Percentiles rank a stretch among this genome's conserved stretches.
Conservation (phyloP, 192 early-diverging fungal species). For the Coemansia sp. region DNA sequence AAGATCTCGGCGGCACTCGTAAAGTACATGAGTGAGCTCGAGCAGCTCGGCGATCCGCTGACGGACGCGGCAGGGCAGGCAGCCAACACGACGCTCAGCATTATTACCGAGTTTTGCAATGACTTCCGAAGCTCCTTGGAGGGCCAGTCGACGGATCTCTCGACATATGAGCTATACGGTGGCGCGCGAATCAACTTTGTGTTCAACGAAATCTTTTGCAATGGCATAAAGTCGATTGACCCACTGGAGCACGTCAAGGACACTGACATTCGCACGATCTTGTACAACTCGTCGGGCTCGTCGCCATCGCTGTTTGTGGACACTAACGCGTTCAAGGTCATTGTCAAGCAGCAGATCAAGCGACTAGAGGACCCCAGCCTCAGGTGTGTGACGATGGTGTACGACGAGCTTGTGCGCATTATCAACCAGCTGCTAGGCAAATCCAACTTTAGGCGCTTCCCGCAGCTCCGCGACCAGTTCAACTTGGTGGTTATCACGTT, state of each 20-base stretch:
- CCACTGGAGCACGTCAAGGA: slow-evolving; percentile 99
- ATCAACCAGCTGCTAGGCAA: slow-evolving; percentile 89
- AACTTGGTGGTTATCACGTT: slow-evolving; percentile 91
- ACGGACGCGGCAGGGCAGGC: slow-evolving; percentile 72
- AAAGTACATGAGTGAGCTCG: slow-evolving; percentile 86
- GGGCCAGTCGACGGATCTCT: slow-evolving; percentile 93
- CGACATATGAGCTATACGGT: slow-evolving; percentile 92
- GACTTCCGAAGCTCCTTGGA: slow-evolving; percentile 96
- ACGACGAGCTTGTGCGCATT: slow-evolving; percentile 97
- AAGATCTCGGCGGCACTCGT: slow-evolving; percentile 84
- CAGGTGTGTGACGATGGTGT: slow-evolving; percentile 93
- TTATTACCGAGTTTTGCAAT: slow-evolving; percentile 98
- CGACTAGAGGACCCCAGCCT: slow-evolving; percentile 96
- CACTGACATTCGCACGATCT: slow-evolving; percentile 95
- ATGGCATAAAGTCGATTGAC: slow-evolving; percentile 91
- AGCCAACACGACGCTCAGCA: slow-evolving; percentile 90
- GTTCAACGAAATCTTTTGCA: slow-evolving; percentile 95
- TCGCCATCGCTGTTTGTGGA: slow-evolving; percentile 97
- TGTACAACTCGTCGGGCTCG: slow-evolving; percentile 98
- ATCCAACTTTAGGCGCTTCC: slow-evolving; percentile 95
- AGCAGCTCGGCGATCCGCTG: slow-evolving; percentile 87
- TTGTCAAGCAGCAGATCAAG: slow-evolving; percentile 99
- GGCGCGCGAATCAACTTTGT: slow-evolving; percentile 99
- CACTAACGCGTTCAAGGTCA: slow-evolving; percentile 95
- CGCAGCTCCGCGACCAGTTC: slow-evolving; percentile 87